Evolutionary conservation across 2,329 filamentous ascomycete genomes (phyloP), one percentile per base, ranked within the genome.

Genomic region (Calonectria hongkongensis): DNA sequence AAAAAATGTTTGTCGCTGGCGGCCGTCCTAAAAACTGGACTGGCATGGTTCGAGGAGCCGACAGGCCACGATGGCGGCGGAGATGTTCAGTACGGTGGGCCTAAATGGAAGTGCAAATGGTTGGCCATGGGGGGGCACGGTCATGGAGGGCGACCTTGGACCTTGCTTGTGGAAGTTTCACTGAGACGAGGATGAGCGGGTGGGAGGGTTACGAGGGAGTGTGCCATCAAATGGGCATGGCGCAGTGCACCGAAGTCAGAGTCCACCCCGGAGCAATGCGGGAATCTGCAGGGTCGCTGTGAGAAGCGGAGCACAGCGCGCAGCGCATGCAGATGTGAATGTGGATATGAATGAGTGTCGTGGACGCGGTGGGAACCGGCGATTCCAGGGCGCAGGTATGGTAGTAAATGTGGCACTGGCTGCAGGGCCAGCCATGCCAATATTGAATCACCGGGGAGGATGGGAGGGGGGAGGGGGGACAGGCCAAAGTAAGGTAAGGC

Each of bases 191-290:
- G 70, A 68, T 62, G 54, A 48, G 69, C 48, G 45, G 63, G 66
- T 48, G 28, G 54, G 45, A 68, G 48, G 62, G 50, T 56, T 58
- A 54, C 41, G 39, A 68, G 47, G 60, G 54, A 73, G 67, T 71
- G 72, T 71, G 71, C 75, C 70, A 63, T 63, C 70, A 71, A 73
- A 73, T 69, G 71, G 60, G 68, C 74, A 74, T 77, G 72, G 77
- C 77, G 73, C 77, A 79, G 76, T 48, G 48, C 36, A 45, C 60
- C 70, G 41, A 72, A 69, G 58, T 56, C 43, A 66, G 67, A 66
- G 43, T 41, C 54, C 63, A 68, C 66, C 45, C 51, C 56, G 70
- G 56, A 68, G 70, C 64, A 41, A 66, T 64, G 56, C 65, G 70
- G 69, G 48, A 72, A 68, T 68, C 70, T 72, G 58, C 70, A 72